phyloP scores from a whole-genome alignment of 495 filamentous ascomycete genomes.

The Annulohypoxylon nitens region DNA sequence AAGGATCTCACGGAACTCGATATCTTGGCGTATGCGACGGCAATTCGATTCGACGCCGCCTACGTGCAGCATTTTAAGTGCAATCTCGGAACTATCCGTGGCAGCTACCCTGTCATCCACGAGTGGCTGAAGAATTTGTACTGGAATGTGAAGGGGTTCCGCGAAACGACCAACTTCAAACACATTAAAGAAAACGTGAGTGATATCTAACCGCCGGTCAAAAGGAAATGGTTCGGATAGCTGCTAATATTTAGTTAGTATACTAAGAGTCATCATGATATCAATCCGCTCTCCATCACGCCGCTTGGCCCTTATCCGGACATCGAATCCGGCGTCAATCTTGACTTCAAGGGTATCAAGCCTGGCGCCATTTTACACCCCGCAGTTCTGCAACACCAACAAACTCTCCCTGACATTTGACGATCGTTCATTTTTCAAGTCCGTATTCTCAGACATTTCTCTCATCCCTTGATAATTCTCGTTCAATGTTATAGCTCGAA shows the following conservation, averaged over 20 bases:
- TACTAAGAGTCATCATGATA: conserved; percentile 65
- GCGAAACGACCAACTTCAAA: conserved; percentile 75
- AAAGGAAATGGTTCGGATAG: not conserved
- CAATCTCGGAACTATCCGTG: conserved; percentile 76
- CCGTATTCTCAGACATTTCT: not conserved
- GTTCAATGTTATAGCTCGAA: not conserved
- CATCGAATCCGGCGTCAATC: conserved; percentile 56
- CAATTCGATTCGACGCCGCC: conserved; percentile 76
- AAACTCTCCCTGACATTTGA: conserved; percentile 30
- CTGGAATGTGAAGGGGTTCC: conserved; percentile 77
- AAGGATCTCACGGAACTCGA: conserved; percentile 76
- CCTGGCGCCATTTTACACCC: conserved; percentile 33
- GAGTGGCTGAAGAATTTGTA: conserved; percentile 78
- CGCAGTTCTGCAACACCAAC: conserved; percentile 38
- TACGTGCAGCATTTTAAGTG: conserved; percentile 78
- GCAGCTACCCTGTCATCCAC: conserved; percentile 77
- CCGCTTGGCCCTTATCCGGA: conserved; percentile 75
- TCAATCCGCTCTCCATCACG: conserved; percentile 73
- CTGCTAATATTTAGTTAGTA: conserved; percentile 52
- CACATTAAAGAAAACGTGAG: conserved; percentile 66
- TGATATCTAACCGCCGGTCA: not conserved
- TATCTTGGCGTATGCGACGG: conserved; percentile 70
- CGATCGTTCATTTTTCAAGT: not conserved
- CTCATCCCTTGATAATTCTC: not conserved
- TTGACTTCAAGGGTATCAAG: conserved; percentile 31